A percentile compares a stretch with the other conserved stretches of the same genome.
Conservation (phyloP, 371 early-diverging fungal genomes). For the Mortierella sp. region DNA sequence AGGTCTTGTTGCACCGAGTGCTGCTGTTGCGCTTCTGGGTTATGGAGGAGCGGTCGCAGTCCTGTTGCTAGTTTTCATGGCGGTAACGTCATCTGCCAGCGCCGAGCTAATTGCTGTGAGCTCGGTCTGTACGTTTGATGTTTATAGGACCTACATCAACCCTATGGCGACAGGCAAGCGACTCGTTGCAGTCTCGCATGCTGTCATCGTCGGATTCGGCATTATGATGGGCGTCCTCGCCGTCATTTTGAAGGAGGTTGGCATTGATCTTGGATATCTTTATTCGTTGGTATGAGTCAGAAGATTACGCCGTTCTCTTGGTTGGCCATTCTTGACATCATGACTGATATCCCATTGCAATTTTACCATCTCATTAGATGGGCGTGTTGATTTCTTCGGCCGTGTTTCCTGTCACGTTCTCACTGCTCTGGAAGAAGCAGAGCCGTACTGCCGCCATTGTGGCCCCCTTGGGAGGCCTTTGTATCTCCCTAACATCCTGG, state of each 20-base stretch:
- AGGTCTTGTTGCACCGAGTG: constrained; percentile 73
- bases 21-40: constrained; percentile 72
- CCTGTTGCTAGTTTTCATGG: constrained; percentile 76
- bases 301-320: too few relatives aligned
- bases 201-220: constrained; percentile 67
- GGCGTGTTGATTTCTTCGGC: constrained; percentile 75
- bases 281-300: constrained; percentile 62
- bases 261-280: constrained; percentile 74
- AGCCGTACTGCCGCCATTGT: constrained; percentile 63
- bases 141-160: constrained; percentile 74
- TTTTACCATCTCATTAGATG: constrained; percentile 62
- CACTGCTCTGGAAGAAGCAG: constrained; percentile 75
- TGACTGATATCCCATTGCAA: too few relatives aligned
- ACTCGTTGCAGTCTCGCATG: constrained; percentile 69
- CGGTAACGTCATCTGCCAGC: constrained; percentile 75
- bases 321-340: too few relatives aligned
- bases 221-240: constrained; percentile 75
- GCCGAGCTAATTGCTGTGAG: constrained; percentile 79
- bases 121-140: constrained; percentile 75
- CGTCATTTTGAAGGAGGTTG: constrained; percentile 67
- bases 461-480: constrained; percentile 66
- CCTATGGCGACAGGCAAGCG: constrained; percentile 69
- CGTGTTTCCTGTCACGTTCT: constrained; percentile 70
- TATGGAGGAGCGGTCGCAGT: constrained; percentile 70
- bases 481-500: constrained; percentile 69